Percentiles rank a stretch among this genome's conserved stretches.
phyloP scores from a whole-genome alignment of 495 filamentous ascomycete genomes.

The Neurospora tetrasperma region DNA sequence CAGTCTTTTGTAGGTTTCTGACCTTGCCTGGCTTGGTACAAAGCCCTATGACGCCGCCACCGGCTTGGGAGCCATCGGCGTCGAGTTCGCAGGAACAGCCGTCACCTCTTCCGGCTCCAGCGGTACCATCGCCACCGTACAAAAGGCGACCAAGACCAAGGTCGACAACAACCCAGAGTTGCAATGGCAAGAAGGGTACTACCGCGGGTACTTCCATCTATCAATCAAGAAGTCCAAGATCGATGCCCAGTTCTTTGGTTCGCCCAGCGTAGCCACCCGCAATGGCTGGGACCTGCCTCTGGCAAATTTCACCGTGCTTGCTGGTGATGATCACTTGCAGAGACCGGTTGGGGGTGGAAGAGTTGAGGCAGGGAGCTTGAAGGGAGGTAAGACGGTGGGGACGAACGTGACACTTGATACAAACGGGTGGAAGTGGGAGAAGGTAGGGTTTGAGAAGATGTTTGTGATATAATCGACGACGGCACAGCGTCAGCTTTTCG shows the following conservation, averaged over 20 bases:
- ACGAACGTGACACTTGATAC: slow-evolving; percentile 42
- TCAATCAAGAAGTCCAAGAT: slow-evolving; percentile 38
- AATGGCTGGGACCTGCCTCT: slow-evolving; percentile 45
- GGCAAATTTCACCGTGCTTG: slow-evolving; percentile 51
- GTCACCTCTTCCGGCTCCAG: slow-evolving; percentile 44
- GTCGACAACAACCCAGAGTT: slow-evolving; percentile 45
- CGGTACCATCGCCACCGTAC: slow-evolving; percentile 33
- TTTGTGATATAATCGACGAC: not conserved
- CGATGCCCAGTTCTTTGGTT: slow-evolving; percentile 46
- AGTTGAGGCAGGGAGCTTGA: slow-evolving; percentile 34
- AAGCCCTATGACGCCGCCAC: slow-evolving; percentile 42
- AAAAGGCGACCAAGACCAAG: slow-evolving; percentile 29
- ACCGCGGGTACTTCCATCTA: slow-evolving; percentile 50
- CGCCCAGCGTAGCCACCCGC: slow-evolving; percentile 26
- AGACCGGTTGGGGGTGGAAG: slow-evolving; percentile 37
- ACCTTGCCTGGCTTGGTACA: slow-evolving; percentile 48
- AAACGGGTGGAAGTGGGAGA: slow-evolving; percentile 22
- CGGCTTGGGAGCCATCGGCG: slow-evolving; percentile 46
- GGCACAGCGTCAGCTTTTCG: not conserved
- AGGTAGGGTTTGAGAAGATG: slow-evolving; percentile 12
- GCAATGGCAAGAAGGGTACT: slow-evolving; percentile 56
- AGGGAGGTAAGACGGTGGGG: slow-evolving; percentile 31
- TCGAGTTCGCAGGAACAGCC: slow-evolving; percentile 53
- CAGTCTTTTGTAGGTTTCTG: slow-evolving; percentile 21
- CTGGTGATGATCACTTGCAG: slow-evolving; percentile 41